Percentiles rank a stretch among this genome's conserved stretches.
phyloP scores from a whole-genome alignment of 305 asterid species.

The Galium porrigens region DNA sequence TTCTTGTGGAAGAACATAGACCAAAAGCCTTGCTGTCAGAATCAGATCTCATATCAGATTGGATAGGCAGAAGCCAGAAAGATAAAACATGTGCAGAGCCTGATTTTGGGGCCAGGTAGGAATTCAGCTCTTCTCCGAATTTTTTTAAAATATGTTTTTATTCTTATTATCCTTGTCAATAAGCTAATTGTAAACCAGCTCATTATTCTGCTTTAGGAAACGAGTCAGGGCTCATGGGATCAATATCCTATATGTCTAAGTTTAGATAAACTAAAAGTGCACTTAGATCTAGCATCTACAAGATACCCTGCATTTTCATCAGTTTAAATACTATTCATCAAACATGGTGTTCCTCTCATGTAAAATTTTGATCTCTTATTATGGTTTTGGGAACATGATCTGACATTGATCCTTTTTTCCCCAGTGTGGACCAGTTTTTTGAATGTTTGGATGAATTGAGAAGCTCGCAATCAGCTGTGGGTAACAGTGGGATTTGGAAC shows the following conservation, averaged over 20 bases:
- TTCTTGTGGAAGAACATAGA: constrained; percentile 35
- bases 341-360: background rate
- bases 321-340: background rate
- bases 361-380: background rate
- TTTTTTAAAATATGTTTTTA: background rate
- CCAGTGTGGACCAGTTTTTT: constrained; percentile 95
- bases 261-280: background rate
- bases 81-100: constrained; percentile 43
- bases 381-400: constrained; percentile 8
- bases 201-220: background rate
- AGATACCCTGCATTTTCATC: background rate
- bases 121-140: constrained; percentile 3
- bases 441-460: constrained; percentile 91
- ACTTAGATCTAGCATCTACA: background rate
- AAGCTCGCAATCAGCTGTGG: constrained; percentile 85
- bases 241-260: background rate
- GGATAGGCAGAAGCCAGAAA: constrained; percentile 54
- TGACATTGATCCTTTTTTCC: constrained; percentile 14
- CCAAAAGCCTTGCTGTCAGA: constrained; percentile 47
- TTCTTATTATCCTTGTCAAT: background rate
- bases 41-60: constrained; percentile 78
- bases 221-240: background rate
- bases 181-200: background rate
- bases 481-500: constrained; percentile 92
- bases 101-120: constrained; percentile 86